These are phyloP conservation scores for Juncus effusus DNA, from an alignment of 176 grass and related monocot genomes.

Conservation along the genomic window DNA sequence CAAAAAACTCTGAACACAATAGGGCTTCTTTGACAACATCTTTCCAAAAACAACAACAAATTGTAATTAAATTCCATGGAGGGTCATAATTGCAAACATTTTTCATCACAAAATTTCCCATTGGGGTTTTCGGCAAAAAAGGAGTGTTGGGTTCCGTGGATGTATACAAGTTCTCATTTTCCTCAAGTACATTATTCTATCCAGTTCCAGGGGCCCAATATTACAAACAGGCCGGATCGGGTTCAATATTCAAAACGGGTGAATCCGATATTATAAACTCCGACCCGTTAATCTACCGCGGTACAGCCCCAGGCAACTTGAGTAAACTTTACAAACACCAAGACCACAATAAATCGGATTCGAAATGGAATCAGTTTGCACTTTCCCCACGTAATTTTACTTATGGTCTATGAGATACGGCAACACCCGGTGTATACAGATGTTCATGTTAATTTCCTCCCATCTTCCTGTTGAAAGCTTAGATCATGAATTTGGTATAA, in stretches of 20 bases:
- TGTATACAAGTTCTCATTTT: not conserved
- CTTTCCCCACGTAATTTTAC: too few relatives aligned
- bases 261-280: not conserved
- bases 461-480: constrained; percentile 2
- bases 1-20: too few relatives aligned
- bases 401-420: not conserved
- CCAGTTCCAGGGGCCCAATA: too few relatives aligned
- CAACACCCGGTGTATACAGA: not conserved
- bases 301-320: not conserved
- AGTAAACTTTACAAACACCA: not conserved
- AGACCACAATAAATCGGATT: not conserved
- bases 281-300: not conserved
- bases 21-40: too few relatives aligned
- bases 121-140: too few relatives aligned
- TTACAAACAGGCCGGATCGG: too few relatives aligned
- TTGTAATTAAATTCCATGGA: too few relatives aligned
- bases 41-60: too few relatives aligned
- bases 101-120: too few relatives aligned
- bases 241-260: too few relatives aligned
- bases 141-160: not conserved
- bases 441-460: constrained; percentile 1
- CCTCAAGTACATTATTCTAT: too few relatives aligned
- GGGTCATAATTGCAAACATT: too few relatives aligned
- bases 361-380: not conserved
- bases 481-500: not conserved